phyloP scores from a whole-genome alignment of 345 rosid species.

The Erysimum cheiranthoides region DNA sequence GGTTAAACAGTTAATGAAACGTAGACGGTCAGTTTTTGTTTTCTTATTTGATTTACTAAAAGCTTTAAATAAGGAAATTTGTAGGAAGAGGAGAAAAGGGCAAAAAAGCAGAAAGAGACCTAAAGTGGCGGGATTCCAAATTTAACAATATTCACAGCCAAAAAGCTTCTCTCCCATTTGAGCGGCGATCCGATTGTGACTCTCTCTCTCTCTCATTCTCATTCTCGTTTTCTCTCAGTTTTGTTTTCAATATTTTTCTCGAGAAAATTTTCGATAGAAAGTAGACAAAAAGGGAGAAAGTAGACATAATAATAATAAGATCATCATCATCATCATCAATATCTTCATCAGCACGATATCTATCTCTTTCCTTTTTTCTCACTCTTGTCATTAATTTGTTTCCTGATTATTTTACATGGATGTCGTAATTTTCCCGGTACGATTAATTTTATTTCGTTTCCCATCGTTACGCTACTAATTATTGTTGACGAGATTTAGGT shows the following conservation, averaged over 20 bases:
- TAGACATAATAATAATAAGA: conserved; percentile 5
- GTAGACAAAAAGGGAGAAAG: conserved; percentile 12
- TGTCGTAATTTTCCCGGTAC: conserved; percentile 32
- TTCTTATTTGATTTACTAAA: no score
- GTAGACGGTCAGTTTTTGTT: conserved; percentile 12
- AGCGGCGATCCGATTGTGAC: conserved; percentile 76
- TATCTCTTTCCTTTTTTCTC: conserved; percentile 37
- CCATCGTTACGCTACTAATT: conserved; percentile 7
- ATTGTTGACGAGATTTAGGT: conserved; percentile 26
- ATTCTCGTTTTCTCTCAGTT: conserved; percentile 34
- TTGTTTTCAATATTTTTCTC: conserved; percentile 38
- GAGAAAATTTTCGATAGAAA: conserved; percentile 47
- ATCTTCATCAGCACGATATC: conserved; percentile 48
- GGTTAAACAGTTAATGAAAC: conserved; percentile 9
- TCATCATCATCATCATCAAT: conserved; percentile 27
- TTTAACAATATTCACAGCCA: conserved; percentile 49
- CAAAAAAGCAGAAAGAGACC: conserved; percentile 37
- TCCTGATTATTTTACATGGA: conserved; percentile 30
- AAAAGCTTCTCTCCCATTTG: conserved; percentile 48
- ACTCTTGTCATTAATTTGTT: conserved; percentile 33
- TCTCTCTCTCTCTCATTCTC: conserved; percentile 48
- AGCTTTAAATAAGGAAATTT: not conserved
- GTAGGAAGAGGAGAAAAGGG: conserved; percentile 16
- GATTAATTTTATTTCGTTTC: not conserved
- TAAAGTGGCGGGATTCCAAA: conserved; percentile 64